Evolutionary conservation across 108 stramenopile species (phyloP).

Genomic region (Nitzschia palea): DNA sequence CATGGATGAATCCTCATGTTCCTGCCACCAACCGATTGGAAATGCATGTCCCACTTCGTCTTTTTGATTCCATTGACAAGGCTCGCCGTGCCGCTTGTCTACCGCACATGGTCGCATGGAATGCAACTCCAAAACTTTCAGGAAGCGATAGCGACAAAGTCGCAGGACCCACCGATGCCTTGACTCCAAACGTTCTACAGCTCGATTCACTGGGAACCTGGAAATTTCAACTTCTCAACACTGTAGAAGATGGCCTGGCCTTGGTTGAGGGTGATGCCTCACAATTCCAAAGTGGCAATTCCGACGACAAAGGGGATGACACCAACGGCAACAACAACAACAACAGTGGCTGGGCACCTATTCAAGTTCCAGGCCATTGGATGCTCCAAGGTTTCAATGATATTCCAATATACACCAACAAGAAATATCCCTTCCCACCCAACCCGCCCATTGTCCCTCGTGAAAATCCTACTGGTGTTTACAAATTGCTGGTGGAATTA

Average conservation of each 20-base stretch:
- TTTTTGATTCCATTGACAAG: constrained; percentile 15
- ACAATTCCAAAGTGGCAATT: too few species aligned
- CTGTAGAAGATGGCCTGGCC: constrained; percentile 38
- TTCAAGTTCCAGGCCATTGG: constrained; percentile 53
- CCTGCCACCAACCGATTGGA: constrained; percentile 37
- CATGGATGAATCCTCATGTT: constrained; percentile 62
- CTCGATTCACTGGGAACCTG: constrained; percentile 25
- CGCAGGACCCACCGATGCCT: constrained; percentile 18
- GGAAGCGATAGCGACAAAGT: background rate
- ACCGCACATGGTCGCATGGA: constrained; percentile 31
- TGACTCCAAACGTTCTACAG: constrained; percentile 22
- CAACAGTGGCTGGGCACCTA: constrained; percentile 25
- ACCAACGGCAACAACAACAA: background rate
- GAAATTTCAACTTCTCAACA: constrained; percentile 37
- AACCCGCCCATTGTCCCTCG: constrained; percentile 51
- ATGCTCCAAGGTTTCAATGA: constrained; percentile 45
- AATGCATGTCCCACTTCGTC: constrained; percentile 49
- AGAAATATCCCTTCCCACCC: constrained; percentile 56
- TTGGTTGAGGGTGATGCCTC: constrained; percentile 4
- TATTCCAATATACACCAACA: constrained; percentile 57
- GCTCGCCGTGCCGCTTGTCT: constrained; percentile 50
- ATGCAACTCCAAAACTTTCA: background rate
- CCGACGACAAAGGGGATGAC: background rate
- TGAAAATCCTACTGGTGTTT: constrained; percentile 84
- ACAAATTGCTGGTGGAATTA: constrained; percentile 51